Percentiles rank a stretch among this genome's conserved stretches.
Conservation (phyloP, 768 basidiomycete species). For the Coprinopsis cinerea region DNA sequence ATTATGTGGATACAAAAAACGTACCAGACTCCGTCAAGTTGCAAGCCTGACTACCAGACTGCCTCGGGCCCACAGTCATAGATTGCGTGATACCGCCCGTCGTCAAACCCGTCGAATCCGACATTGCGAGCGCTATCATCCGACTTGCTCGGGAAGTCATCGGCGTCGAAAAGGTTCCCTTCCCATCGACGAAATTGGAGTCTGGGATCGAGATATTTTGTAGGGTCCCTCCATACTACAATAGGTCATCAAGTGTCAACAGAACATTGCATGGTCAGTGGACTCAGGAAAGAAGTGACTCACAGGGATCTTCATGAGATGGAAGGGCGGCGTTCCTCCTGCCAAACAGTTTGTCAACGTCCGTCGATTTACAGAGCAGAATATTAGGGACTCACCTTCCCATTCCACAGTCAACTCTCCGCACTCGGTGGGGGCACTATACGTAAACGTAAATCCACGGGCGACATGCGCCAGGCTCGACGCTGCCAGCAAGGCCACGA, state of each 20-base stretch:
- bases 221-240: slow-evolving; percentile 19
- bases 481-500: too few species aligned
- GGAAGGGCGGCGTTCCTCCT: slow-evolving; percentile 24
- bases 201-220: slow-evolving; percentile 22
- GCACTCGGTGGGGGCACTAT: slow-evolving; percentile 19
- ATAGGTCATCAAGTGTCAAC: neutral
- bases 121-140: slow-evolving; percentile 20
- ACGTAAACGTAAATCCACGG: slow-evolving; percentile 19
- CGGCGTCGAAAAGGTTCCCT: slow-evolving; percentile 17
- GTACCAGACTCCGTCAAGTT: slow-evolving; percentile 21
- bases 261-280: too few species aligned
- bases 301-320: slow-evolving; percentile 21
- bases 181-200: slow-evolving; percentile 14
- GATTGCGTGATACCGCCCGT: slow-evolving; percentile 20
- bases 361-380: neutral
- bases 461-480: too few species aligned
- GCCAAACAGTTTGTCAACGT: neutral
- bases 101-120: slow-evolving; percentile 21
- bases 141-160: slow-evolving; percentile 9
- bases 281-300: slow-evolving; percentile 2
- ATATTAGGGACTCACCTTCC: slow-evolving; percentile 24
- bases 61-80: slow-evolving; percentile 18
- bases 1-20: too few species aligned
- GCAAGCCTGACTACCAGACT: slow-evolving; percentile 13
- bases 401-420: slow-evolving; percentile 20